Evolutionary conservation across 257 asterid genomes (phyloP).

Genomic region (Petunia axillaris): DNA sequence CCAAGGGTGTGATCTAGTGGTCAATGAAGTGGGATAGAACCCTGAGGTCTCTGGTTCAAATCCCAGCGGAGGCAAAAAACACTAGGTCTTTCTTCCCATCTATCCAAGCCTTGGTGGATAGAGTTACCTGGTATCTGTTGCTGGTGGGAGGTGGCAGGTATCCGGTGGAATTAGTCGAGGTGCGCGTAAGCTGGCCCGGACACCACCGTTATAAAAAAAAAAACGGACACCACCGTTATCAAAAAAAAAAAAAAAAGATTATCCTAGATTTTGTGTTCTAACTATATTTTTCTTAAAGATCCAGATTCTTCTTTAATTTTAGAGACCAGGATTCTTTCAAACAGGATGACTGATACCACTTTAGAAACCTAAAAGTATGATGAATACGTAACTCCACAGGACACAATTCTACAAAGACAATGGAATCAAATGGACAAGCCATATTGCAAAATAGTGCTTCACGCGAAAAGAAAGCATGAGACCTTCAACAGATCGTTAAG

Average conservation of each 20-base stretch:
- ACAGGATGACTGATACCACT: conserved; percentile 11
- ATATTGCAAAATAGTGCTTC: conserved; percentile 11
- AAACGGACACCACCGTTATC: background rate
- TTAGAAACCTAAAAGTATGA: background rate
- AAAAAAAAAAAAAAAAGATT: background rate
- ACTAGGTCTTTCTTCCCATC: too few relatives aligned
- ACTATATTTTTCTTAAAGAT: background rate
- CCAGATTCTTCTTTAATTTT: background rate
- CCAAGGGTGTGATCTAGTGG: too few relatives aligned
- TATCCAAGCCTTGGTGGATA: too few relatives aligned
- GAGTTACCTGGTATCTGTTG: too few relatives aligned
- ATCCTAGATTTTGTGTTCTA: background rate
- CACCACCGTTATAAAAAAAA: background rate
- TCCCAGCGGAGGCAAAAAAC: too few relatives aligned
- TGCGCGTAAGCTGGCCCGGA: too few relatives aligned
- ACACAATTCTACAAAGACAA: background rate
- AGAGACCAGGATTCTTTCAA: conserved; percentile 18
- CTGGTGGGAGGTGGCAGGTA: too few relatives aligned
- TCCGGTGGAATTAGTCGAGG: too few relatives aligned
- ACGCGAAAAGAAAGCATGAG: background rate
- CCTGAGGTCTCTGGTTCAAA: too few relatives aligned
- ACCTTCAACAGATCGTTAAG: background rate
- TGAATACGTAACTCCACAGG: background rate
- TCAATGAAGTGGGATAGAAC: too few relatives aligned
- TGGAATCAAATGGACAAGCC: background rate